Evolutionary conservation across 1,284 basidiomycete species (phyloP).

Genomic region (Pulveroboletus ridleyi): DNA sequence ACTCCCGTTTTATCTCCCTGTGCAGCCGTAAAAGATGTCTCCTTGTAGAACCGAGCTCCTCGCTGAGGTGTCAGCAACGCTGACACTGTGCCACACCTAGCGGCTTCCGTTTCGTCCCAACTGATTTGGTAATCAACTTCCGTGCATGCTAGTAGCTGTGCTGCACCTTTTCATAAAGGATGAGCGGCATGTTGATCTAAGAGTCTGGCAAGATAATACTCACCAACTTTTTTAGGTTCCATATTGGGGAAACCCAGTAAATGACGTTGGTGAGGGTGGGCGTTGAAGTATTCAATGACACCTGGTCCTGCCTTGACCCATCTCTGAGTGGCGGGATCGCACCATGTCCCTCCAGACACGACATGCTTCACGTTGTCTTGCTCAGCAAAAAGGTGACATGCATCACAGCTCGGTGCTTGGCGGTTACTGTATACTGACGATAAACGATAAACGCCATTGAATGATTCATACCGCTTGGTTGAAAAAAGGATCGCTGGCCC

Average conservation of each 20-base stretch:
- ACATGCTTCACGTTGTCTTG: conserved; percentile 1
- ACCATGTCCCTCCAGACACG: background rate
- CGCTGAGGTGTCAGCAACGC: background rate
- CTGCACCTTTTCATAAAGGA: too few relatives aligned
- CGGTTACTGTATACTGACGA: too few relatives aligned
- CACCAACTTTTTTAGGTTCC: too few relatives aligned
- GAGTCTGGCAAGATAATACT: too few relatives aligned
- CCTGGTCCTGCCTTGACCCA: too few relatives aligned
- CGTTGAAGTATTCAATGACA: too few relatives aligned
- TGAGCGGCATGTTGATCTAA: too few relatives aligned
- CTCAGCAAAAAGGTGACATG: background rate
- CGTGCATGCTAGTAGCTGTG: background rate
- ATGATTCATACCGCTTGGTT: background rate
- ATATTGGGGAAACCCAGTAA: too few relatives aligned
- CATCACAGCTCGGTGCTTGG: too few relatives aligned
- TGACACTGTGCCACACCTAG: conserved; percentile 1
- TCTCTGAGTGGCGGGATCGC: too few relatives aligned
- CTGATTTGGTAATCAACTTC: background rate
- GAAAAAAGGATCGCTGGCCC: background rate
- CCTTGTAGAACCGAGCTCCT: background rate
- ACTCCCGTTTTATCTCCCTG: background rate
- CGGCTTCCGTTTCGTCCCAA: background rate
- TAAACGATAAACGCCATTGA: too few relatives aligned
- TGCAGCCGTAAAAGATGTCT: background rate
- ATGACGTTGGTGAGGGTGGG: too few relatives aligned